Conservation (phyloP, 2,329 filamentous ascomycete species). For the Uncinocarpus reesii region DNA sequence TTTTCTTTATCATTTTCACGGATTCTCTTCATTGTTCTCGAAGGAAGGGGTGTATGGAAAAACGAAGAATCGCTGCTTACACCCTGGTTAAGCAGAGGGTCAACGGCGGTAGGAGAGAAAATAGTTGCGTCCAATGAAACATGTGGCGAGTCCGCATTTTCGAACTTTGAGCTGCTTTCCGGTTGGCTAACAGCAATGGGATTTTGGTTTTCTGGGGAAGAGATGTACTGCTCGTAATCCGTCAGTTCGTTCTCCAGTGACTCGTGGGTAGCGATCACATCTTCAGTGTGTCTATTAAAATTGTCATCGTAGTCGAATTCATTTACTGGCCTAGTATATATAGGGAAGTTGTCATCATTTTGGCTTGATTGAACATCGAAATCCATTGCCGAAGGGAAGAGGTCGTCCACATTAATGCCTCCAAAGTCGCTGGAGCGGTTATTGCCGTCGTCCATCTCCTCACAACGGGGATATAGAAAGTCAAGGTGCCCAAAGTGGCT, state of each 20-base stretch:
- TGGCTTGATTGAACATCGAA: background rate
- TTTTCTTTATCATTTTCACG: conserved; percentile 6
- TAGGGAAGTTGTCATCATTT: background rate
- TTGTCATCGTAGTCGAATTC: conserved; percentile 4
- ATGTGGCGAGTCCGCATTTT: background rate
- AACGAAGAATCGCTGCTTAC: conserved; percentile 12
- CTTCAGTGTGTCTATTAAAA: background rate
- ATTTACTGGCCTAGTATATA: background rate
- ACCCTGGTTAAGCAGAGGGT: background rate
- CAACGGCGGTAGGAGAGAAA: conserved; percentile 1
- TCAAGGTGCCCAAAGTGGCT: background rate
- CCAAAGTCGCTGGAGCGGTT: conserved; percentile 2
- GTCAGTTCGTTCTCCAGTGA: conserved; percentile 6
- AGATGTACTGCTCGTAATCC: conserved; percentile 11
- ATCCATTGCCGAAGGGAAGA: background rate
- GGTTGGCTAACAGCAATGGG: background rate
- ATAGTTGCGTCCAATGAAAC: background rate
- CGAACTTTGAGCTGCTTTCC: background rate
- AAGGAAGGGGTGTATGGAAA: conserved; percentile 6
- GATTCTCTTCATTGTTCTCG: background rate
- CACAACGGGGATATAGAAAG: background rate
- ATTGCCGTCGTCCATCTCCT: background rate
- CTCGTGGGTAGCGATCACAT: background rate
- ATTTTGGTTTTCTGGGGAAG: background rate
- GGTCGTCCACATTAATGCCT: conserved; percentile 2